These are phyloP conservation scores for Penicillium sp. DNA, from an alignment of 2,329 filamentous ascomycete genomes.

Conservation along the genomic window DNA sequence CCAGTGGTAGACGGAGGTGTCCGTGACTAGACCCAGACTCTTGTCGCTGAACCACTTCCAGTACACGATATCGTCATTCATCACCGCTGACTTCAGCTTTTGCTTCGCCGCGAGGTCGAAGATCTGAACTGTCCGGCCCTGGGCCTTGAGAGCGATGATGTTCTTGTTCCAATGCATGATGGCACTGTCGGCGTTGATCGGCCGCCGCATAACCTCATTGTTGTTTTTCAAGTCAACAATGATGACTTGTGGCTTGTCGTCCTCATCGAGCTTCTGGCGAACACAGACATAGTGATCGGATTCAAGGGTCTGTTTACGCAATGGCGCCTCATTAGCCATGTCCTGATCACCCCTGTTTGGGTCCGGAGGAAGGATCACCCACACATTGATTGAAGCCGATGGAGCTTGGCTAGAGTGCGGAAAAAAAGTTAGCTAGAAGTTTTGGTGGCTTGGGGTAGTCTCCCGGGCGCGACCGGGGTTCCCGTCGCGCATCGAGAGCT, in stretches of 20 bases:
- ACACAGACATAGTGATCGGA: slow-evolving; percentile 96
- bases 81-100: slow-evolving; percentile 93
- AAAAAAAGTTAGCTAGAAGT: slow-evolving; percentile 25
- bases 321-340: slow-evolving; percentile 18
- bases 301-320: slow-evolving; percentile 73
- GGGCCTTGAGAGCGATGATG: slow-evolving; percentile 94
- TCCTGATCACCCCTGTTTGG: slow-evolving; percentile 5
- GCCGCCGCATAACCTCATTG: slow-evolving; percentile 89
- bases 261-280: slow-evolving; percentile 84
- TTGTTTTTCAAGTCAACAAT: slow-evolving; percentile 97
- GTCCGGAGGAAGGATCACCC: slow-evolving; percentile 39
- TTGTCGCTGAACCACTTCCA: slow-evolving; percentile 98
- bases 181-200: slow-evolving; percentile 98
- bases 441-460: not conserved
- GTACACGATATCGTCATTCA: slow-evolving; percentile 96
- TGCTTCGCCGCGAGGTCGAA: slow-evolving; percentile 90
- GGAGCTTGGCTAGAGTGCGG: slow-evolving; percentile 54
- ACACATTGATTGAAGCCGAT: slow-evolving; percentile 88
- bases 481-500: slow-evolving; percentile 19
- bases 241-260: slow-evolving; percentile 84
- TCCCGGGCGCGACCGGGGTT: slow-evolving; percentile 13
- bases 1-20: slow-evolving; percentile 92
- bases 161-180: slow-evolving; percentile 98
- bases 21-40: slow-evolving; percentile 83
- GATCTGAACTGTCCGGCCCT: slow-evolving; percentile 91